Conservation (phyloP, 129 eudicot species). For the Arctium lappa region DNA sequence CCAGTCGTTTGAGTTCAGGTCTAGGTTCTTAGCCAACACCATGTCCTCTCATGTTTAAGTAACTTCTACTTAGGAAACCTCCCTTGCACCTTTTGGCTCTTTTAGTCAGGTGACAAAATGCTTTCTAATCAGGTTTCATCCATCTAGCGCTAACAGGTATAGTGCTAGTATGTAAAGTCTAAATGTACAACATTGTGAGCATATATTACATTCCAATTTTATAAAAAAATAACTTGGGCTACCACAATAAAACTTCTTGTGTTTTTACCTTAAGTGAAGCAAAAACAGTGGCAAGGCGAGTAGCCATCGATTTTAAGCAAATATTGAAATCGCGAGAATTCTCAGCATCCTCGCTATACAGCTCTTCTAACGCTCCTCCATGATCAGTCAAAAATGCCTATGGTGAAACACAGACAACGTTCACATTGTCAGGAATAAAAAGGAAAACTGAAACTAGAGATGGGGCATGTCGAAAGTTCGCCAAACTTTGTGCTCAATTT, state of each 20-base stretch:
- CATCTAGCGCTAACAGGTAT: not conserved
- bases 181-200: not conserved
- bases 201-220: not conserved
- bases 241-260: not conserved
- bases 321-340: constrained; percentile 53
- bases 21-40: no score
- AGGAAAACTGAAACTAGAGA: not conserved
- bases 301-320: constrained; percentile 68
- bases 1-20: no score
- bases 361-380: constrained; percentile 75
- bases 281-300: constrained; percentile 85
- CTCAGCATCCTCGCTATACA: constrained; percentile 54
- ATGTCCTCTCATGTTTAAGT: no score
- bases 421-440: constrained; percentile 6
- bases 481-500: not conserved
- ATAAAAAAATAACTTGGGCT: not conserved
- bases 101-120: no score
- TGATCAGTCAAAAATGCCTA: constrained; percentile 90
- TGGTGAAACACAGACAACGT: constrained; percentile 13
- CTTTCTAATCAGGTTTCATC: no score
- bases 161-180: not conserved
- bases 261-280: constrained; percentile 86
- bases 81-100: no score
- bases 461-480: not conserved
- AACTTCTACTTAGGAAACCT: no score